Conservation (phyloP, 2,329 filamentous ascomycete species). For the Penicillium sp. region DNA sequence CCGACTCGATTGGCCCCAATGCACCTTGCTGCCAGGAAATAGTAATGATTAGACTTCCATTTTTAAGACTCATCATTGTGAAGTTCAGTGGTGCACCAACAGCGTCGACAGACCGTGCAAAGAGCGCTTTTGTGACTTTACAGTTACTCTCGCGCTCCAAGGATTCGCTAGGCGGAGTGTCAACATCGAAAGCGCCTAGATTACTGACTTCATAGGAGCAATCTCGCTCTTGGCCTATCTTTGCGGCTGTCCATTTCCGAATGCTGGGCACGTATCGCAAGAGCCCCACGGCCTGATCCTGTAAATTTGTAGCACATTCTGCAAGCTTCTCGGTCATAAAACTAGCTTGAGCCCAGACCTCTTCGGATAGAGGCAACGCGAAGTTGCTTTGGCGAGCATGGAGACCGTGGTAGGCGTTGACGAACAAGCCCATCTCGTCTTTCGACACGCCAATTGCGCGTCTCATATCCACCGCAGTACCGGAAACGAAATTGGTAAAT, state of each 20-base stretch:
- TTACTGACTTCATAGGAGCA: slow-evolving; percentile 1
- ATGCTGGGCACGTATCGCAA: background rate
- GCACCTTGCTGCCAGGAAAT: slow-evolving; percentile 2
- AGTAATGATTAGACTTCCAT: background rate
- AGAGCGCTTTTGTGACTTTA: background rate
- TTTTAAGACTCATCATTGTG: background rate
- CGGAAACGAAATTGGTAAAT: slow-evolving; percentile 33
- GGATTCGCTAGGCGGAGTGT: background rate
- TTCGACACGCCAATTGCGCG: slow-evolving; percentile 25
- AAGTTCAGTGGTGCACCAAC: background rate
- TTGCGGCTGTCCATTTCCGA: background rate
- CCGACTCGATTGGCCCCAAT: background rate
- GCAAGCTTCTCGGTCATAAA: slow-evolving; percentile 31
- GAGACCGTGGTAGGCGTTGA: slow-evolving; percentile 25
- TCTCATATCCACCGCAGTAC: slow-evolving; percentile 42
- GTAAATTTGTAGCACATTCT: slow-evolving; percentile 22
- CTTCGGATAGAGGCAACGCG: slow-evolving; percentile 13
- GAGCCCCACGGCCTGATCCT: background rate
- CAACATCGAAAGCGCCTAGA: background rate
- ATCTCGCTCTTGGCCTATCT: background rate
- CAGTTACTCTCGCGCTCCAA: background rate
- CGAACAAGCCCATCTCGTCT: slow-evolving; percentile 31
- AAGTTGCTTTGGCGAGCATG: background rate
- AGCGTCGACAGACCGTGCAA: background rate
- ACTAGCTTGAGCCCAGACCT: slow-evolving; percentile 33